phyloP scores from a whole-genome alignment of 2,329 filamentous ascomycete species.

The Neofusicoccum ribis region DNA sequence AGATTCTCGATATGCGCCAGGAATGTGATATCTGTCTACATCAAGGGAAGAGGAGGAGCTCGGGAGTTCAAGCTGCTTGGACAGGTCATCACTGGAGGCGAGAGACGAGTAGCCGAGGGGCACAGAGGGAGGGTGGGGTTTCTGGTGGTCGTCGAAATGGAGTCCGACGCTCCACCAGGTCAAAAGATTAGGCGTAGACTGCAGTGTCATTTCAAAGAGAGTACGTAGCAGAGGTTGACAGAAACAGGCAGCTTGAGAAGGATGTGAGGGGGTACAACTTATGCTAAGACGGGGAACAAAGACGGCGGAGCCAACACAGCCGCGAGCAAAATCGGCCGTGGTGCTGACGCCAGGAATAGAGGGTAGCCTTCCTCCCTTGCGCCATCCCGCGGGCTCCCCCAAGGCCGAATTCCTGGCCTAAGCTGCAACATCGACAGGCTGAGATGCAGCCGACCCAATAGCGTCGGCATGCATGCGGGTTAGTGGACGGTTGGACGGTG shows the following conservation, averaged over 20 bases:
- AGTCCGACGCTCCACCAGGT: neutral
- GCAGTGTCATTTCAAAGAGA: neutral
- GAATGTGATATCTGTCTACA: neutral
- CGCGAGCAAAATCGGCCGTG: neutral
- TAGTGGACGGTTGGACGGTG: neutral
- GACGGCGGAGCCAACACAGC: neutral
- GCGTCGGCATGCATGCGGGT: neutral
- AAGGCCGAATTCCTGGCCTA: constrained; percentile 7
- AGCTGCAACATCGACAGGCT: neutral
- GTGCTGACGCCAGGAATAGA: constrained; percentile 5
- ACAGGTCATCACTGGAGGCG: neutral
- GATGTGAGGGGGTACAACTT: neutral
- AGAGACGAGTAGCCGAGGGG: neutral
- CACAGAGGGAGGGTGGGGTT: neutral
- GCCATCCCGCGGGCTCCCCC: constrained; percentile 6
- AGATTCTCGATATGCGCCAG: neutral
- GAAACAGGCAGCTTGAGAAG: neutral
- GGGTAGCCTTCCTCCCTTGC: constrained; percentile 1
- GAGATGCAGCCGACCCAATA: neutral
- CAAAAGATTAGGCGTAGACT: neutral
- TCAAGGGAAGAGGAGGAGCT: neutral
- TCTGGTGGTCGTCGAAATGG: neutral
- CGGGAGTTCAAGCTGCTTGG: neutral
- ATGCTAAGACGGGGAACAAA: neutral
- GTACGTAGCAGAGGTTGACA: too few species aligned